Evolutionary conservation across 2,329 filamentous ascomycete genomes (phyloP).

Genomic region (Ophiostoma australiae): DNA sequence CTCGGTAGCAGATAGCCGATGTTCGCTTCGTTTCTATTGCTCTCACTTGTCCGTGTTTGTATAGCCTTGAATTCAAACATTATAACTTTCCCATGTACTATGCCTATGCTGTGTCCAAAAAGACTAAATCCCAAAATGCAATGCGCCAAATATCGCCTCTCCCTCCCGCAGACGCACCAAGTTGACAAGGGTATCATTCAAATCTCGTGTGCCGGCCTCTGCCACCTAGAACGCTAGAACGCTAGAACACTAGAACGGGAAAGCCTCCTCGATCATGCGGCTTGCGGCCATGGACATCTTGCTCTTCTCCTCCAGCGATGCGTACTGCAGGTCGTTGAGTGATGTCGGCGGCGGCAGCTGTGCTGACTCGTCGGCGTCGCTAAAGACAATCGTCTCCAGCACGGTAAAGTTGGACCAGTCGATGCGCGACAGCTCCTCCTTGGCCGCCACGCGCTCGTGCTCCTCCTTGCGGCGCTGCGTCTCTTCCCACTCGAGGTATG

Average conservation of each 20-base stretch:
- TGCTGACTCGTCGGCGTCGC: constrained; percentile 76
- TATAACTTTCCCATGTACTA: neutral
- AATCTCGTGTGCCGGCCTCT: neutral
- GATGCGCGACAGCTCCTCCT: constrained; percentile 71
- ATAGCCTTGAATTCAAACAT: neutral
- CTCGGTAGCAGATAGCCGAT: neutral
- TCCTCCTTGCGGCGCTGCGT: constrained; percentile 77
- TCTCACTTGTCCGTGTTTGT: neutral
- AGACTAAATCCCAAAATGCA: constrained; percentile 6
- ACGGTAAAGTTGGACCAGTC: constrained; percentile 98
- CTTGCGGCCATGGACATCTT: constrained; percentile 73
- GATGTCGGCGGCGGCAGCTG: constrained; percentile 85
- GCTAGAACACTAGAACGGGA: constrained; percentile 52
- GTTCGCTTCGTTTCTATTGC: neutral
- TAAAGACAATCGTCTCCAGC: constrained; percentile 91
- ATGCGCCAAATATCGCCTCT: neutral
- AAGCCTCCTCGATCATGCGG: constrained; percentile 87
- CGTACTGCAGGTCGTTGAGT: constrained; percentile 85
- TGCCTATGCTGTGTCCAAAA: neutral
- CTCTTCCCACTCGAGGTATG: constrained; percentile 81
- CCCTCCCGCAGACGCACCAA: neutral
- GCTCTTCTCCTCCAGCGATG: constrained; percentile 91
- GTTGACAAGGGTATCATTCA: constrained; percentile 9
- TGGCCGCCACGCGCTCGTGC: constrained; percentile 75
- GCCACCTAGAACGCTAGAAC: too few species aligned